Percentiles rank a stretch among this genome's conserved stretches.
phyloP scores from a whole-genome alignment of 1,284 basidiomycete species.

The Ustanciosporium gigantosporum region DNA sequence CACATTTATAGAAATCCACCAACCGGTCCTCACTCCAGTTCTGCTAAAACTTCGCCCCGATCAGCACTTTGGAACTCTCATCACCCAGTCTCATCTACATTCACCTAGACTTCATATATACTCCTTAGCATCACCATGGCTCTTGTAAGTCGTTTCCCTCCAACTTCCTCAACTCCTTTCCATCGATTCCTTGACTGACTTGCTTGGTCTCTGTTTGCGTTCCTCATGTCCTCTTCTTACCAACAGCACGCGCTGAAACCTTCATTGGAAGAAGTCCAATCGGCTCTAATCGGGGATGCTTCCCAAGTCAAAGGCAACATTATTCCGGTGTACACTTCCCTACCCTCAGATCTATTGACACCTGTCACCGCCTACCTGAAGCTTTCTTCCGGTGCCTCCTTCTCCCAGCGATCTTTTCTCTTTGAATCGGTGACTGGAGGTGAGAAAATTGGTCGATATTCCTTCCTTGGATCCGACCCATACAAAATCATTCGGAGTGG shows the following conservation, averaged over 20 bases:
- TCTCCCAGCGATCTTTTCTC: constrained; percentile 50
- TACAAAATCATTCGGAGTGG: constrained; percentile 89
- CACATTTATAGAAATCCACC: no score
- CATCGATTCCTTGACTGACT: background rate
- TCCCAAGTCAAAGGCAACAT: constrained; percentile 77
- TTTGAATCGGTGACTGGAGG: constrained; percentile 74
- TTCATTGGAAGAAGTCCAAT: constrained; percentile 48
- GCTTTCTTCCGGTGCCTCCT: constrained; percentile 84
- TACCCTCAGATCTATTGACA: constrained; percentile 93
- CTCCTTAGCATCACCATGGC: constrained; percentile 28
- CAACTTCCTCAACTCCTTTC: no score
- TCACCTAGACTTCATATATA: no score
- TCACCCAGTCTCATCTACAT: no score
- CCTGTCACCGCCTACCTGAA: constrained; percentile 96
- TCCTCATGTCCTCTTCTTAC: no score
- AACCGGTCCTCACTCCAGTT: no score
- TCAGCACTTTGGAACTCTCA: no score
- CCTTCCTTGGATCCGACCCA: constrained; percentile 94
- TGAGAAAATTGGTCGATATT: constrained; percentile 88
- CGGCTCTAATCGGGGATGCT: constrained; percentile 34
- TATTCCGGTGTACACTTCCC: constrained; percentile 86
- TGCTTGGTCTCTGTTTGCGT: no score
- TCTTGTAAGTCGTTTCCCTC: constrained; percentile 30
- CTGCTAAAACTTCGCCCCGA: no score
- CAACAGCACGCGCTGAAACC: constrained; percentile 41